Conservation (phyloP, 257 asterid species). For the Vinca minor region DNA sequence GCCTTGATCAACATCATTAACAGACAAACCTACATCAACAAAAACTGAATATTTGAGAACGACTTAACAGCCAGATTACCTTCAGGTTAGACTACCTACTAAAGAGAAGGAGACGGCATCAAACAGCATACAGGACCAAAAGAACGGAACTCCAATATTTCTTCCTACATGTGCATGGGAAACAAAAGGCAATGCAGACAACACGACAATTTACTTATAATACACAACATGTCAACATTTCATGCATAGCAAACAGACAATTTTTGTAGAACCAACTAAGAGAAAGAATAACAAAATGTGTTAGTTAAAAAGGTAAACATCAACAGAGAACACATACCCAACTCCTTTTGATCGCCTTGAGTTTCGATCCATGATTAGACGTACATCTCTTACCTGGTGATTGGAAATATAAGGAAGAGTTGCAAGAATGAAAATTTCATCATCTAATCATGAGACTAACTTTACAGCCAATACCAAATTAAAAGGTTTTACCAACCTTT, state of each 20-base stretch:
- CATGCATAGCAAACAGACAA: background rate
- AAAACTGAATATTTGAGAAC: background rate
- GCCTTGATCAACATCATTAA: background rate
- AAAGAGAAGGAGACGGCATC: background rate
- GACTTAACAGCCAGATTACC: background rate
- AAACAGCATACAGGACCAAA: background rate
- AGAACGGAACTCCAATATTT: background rate
- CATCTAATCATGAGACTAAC: background rate
- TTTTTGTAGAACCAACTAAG: background rate
- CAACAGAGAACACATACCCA: slow-evolving; percentile 51
- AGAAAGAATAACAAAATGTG: background rate
- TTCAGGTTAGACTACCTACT: background rate
- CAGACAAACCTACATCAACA: background rate
- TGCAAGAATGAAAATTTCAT: too few species aligned
- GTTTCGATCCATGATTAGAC: slow-evolving; percentile 93
- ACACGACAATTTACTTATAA: background rate
- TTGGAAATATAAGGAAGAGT: background rate
- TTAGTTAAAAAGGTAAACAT: background rate
- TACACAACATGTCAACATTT: background rate
- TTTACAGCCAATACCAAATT: background rate
- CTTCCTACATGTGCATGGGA: background rate
- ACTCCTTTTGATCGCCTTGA: slow-evolving; percentile 98
- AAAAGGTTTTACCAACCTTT: slow-evolving; percentile 52
- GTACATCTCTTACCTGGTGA: slow-evolving; percentile 89
- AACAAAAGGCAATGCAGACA: background rate